Evolutionary conservation across 2,329 filamentous ascomycete genomes (phyloP).

Genomic region (Colletotrichum somersetense): DNA sequence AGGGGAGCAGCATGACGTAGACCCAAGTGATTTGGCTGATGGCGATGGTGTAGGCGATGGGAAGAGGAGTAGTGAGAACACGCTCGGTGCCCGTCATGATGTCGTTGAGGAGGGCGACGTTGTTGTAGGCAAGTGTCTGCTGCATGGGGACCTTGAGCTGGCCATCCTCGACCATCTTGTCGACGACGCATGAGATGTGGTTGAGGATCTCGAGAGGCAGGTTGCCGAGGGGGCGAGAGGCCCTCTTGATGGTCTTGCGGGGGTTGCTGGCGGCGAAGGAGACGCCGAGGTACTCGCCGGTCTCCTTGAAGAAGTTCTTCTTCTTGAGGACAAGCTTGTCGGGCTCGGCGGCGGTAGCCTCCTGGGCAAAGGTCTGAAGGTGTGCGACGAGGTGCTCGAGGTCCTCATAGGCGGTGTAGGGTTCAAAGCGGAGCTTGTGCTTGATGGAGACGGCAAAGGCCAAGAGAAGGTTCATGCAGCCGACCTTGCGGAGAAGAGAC

Average conservation of each 20-base stretch:
- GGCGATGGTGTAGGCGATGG: constrained; percentile 85
- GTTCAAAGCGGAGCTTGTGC: constrained; percentile 87
- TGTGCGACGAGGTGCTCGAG: constrained; percentile 77
- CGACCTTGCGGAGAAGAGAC: constrained; percentile 78
- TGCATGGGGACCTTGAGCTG: constrained; percentile 69
- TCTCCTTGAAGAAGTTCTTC: constrained; percentile 70
- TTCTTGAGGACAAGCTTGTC: constrained; percentile 50
- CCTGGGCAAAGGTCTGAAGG: constrained; percentile 79
- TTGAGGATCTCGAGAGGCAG: constrained; percentile 85
- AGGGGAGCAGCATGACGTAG: constrained; percentile 84
- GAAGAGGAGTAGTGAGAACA: constrained; percentile 84
- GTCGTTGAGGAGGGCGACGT: constrained; percentile 76
- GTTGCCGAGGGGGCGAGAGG: constrained; percentile 81
- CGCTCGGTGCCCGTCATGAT: constrained; percentile 79
- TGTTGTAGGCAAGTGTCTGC: constrained; percentile 71
- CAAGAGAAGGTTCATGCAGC: constrained; percentile 81
- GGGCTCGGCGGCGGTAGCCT: constrained; percentile 57
- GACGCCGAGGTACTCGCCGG: constrained; percentile 81
- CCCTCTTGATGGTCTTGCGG: constrained; percentile 79
- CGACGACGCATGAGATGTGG: constrained; percentile 76
- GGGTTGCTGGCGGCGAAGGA: constrained; percentile 84
- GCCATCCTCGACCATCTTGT: constrained; percentile 68
- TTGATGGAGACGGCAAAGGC: constrained; percentile 84
- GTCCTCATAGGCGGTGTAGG: constrained; percentile 82
- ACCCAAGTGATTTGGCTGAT: constrained; percentile 90